Percentiles rank a stretch among this genome's conserved stretches.
Evolutionary conservation across 345 rosid genomes (phyloP).

Genomic region (Physaria fendleri): DNA sequence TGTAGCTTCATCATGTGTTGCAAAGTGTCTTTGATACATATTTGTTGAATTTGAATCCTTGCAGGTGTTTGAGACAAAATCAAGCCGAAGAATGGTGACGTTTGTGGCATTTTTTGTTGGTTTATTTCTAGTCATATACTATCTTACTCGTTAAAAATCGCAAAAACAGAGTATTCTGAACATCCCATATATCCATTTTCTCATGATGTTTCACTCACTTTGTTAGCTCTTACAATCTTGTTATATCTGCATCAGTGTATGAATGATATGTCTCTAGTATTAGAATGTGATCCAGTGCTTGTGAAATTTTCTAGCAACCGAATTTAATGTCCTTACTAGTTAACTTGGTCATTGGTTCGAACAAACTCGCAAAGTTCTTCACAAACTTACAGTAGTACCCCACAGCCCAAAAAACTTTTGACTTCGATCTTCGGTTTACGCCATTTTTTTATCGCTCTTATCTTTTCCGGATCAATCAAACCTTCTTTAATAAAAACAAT

Average conservation of each 20-base stretch:
- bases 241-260: not conserved
- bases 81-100: slow-evolving; percentile 81
- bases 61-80: slow-evolving; percentile 89
- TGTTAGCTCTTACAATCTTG: not conserved
- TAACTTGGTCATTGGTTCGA: too few species aligned
- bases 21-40: slow-evolving; percentile 6
- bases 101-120: slow-evolving; percentile 84
- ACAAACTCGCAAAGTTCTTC: too few species aligned
- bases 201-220: not conserved
- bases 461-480: too few species aligned
- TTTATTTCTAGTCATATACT: slow-evolving; percentile 75
- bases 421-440: too few species aligned
- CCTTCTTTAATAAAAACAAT: too few species aligned
- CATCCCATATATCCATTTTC: slow-evolving; percentile 10
- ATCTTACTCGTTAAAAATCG: slow-evolving; percentile 57
- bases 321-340: too few species aligned
- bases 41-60: slow-evolving; percentile 3
- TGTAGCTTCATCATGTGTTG: not conserved
- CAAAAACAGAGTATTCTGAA: not conserved
- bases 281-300: slow-evolving; percentile 13
- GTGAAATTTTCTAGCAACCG: too few species aligned
- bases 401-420: too few species aligned
- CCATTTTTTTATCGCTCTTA: too few species aligned
- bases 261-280: slow-evolving; percentile 4
- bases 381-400: too few species aligned